Evolutionary conservation across 2,329 filamentous ascomycete species (phyloP), one percentile per base, ranked within the genome.

Genomic region (Colletotrichum australisinense): DNA sequence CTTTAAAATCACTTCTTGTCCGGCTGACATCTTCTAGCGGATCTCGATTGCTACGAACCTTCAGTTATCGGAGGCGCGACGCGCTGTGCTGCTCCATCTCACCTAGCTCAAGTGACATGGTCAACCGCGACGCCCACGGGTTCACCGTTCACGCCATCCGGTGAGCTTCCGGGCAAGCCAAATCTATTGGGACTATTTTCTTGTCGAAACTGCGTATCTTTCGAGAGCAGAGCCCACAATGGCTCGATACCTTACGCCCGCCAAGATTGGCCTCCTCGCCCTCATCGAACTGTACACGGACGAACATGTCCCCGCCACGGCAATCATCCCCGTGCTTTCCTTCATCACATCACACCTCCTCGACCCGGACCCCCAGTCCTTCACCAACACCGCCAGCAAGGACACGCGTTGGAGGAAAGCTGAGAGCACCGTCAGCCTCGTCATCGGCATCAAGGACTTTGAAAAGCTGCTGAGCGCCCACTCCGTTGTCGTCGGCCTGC

Each of bases 201-300:
- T 1, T 28, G 16, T 7, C 19, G 7, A 9, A n/a, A 4, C n/a
- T n/a, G 16, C 30, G 14, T 46, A 8, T 24, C 19, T 24, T 7
- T 2, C 24, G 8, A 42, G 3, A 5, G 3, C 16, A n/a, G 16
- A 7, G 5, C 9, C 28, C 55, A 74, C 16, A 65, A 97, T 96
- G 93, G 89, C 93, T 78, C 93, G 93, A 70, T 97, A 93, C 82
- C 88, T 98, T 58, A 97, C 94, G n/a, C 94, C 96, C 14, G 92
- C 94, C 77, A 97, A 97, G 81, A 90, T 98, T 76, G 93, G 93
- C 79, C 88, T 98, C 28, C 88, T 98, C 68, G 90, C 91, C 67
- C 89, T 99, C 66, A 89, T 97, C 65, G 91, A 95, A 78, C 88
- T 98, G 67, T 98, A 99, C 83, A 90, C 91, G 49, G 91, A 93